Percentiles rank a stretch among this genome's conserved stretches.
Evolutionary conservation across 1,284 basidiomycete species (phyloP).

Genomic region (Erythrobasidium hasegawianum): DNA sequence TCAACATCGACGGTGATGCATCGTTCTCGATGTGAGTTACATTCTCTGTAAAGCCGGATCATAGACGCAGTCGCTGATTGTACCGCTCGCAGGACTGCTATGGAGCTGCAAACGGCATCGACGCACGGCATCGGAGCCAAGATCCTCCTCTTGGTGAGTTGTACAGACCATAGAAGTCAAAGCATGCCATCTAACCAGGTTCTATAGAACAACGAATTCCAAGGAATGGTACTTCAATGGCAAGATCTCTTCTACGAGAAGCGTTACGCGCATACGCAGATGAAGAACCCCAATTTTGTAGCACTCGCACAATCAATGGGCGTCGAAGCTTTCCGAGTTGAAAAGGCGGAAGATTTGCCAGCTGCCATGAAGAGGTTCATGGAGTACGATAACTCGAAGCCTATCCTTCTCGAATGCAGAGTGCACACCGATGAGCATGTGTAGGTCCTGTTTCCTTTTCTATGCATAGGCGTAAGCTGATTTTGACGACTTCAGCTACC

Average conservation of each 20-base stretch:
- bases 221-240: constrained; percentile 99
- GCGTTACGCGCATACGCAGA: constrained; percentile 65
- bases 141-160: constrained; percentile 51
- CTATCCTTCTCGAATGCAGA: constrained; percentile 84
- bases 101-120: constrained; percentile 92
- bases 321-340: constrained; percentile 80
- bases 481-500: constrained; percentile 34
- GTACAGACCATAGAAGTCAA: too few species aligned
- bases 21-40: constrained; percentile 67
- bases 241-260: constrained; percentile 97
- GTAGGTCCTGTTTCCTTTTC: constrained; percentile 71
- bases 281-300: constrained; percentile 51
- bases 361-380: constrained; percentile 98
- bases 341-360: constrained; percentile 69
- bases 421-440: constrained; percentile 88
- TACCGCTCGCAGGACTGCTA: constrained; percentile 79
- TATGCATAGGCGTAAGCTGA: not conserved
- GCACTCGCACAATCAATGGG: constrained; percentile 80
- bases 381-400: constrained; percentile 81
- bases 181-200: constrained; percentile 48
- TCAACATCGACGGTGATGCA: constrained; percentile 96
- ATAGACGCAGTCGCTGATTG: not conserved
- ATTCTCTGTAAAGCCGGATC: not conserved
- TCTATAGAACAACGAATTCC: constrained; percentile 88
- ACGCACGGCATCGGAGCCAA: constrained; percentile 93